These are phyloP conservation scores for Trichodelitschia bisporula DNA, from an alignment of 495 filamentous ascomycete genomes.

Conservation along the genomic window DNA sequence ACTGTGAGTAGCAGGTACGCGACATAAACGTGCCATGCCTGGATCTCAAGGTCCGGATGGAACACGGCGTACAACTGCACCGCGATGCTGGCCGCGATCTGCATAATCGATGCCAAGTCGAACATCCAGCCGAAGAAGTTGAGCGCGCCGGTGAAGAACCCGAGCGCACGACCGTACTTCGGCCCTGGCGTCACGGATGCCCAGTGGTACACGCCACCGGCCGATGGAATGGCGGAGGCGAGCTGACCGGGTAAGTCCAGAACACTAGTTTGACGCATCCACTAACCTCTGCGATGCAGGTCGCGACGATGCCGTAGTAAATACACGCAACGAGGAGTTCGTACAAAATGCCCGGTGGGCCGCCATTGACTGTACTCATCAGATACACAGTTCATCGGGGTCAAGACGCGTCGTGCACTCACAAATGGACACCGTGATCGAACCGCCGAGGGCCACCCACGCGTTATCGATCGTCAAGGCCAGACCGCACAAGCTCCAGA, in stretches of 20 bases:
- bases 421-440: constrained; percentile 14
- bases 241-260: constrained; percentile 19
- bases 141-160: constrained; percentile 46
- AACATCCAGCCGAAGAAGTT: constrained; percentile 67
- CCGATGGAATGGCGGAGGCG: constrained; percentile 54
- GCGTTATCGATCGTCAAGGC: constrained; percentile 32
- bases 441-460: constrained; percentile 33
- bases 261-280: not conserved
- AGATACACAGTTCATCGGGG: not conserved
- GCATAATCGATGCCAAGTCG: constrained; percentile 28
- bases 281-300: constrained; percentile 10
- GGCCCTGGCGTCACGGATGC: constrained; percentile 48
- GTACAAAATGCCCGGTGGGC: constrained; percentile 23
- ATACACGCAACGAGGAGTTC: constrained; percentile 9
- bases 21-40: constrained; percentile 57
- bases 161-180: constrained; percentile 38
- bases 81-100: constrained; percentile 33
- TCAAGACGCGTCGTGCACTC: not conserved
- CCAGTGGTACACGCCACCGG: constrained; percentile 76
- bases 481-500: constrained; percentile 20
- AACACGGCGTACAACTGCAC: constrained; percentile 52
- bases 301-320: constrained; percentile 8
- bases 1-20: constrained; percentile 42
- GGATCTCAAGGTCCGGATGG: constrained; percentile 32
- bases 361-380: constrained; percentile 19